Base-by-base conservation (phyloP, 2,329 filamentous ascomycete species). In the Monilinia laxa region DNA sequence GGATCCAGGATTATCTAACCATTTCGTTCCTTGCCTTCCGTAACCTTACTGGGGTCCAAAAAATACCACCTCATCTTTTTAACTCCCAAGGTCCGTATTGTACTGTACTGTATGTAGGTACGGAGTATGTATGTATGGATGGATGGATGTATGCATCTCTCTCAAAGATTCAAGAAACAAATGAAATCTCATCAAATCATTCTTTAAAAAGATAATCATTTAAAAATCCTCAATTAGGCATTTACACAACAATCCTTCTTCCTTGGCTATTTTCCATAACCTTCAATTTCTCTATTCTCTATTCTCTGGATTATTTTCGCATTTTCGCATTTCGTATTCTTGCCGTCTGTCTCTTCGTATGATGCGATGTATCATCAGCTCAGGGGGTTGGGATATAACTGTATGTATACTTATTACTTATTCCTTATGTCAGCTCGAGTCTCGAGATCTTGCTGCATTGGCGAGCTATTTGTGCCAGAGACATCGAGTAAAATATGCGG, bases 1-100 rank as follows among this genome's bases (percentile, higher is more conserved):
- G 57, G 57, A 47, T 59, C 57, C 35, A 60, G 42, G 57, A 60
- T 47, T 47, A 35, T 28, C 38, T 20, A 45, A 42, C 18, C 25
- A 18, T 53, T 14, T 12, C 5, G 7, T 35, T 35, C 31, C 31
- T 35, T 35, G 7, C 31, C 3, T 35, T 35, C 7, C 5, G 2
- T 35, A 35, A 35, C 31, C 5, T n/a, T 47, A 16, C 56, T 28
- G 42, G 42, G 57, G 25, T 40, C 25, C 31, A 35, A 35, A 35
- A 59, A 35, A 31, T 20, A 42, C 12, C 18, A n/a, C 20, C 42
- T 42, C 42, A 59, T 59, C 42, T 49, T 59, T 59, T 23, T 9
- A 49, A 12, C 20, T 31, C 12, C n/a, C 42, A 10, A 42, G n/a
- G 18, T 35, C 31, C 7, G 5, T 35, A 35, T 35, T 35, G 31